Percentiles rank a stretch among this genome's conserved stretches.
Conservation (phyloP, 495 filamentous ascomycete genomes). For the Astrothelium subdiscretum region DNA sequence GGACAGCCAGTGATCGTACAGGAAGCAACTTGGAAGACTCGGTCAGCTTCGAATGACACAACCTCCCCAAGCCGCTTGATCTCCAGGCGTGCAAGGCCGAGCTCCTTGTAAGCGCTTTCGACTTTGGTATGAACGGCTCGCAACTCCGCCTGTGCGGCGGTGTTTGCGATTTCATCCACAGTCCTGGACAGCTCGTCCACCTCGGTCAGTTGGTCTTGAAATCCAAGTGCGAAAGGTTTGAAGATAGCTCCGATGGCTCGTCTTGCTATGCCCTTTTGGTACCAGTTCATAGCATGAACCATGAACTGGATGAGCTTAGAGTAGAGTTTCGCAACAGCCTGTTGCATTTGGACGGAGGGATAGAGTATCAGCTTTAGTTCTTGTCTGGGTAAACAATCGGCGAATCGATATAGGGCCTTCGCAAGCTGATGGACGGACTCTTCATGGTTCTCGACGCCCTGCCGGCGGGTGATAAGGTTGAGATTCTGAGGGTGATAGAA, state of each 20-base stretch:
- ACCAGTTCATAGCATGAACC: neutral
- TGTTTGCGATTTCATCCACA: neutral
- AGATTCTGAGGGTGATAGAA: neutral
- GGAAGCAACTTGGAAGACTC: neutral
- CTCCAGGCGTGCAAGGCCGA: neutral
- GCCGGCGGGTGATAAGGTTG: neutral
- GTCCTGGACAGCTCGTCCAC: neutral
- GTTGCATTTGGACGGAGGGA: neutral
- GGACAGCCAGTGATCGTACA: neutral
- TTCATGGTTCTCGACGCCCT: neutral
- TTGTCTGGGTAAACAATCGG: neutral
- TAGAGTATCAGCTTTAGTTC: neutral
- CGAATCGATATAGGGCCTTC: neutral
- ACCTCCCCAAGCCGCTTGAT: neutral
- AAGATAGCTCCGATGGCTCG: neutral
- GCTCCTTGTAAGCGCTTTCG: neutral
- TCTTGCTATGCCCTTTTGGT: neutral
- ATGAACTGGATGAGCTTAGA: neutral
- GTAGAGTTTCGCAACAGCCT: neutral
- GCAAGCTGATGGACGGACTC: neutral
- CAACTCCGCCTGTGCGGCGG: neutral
- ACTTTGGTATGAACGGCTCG: neutral
- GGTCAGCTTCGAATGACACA: neutral
- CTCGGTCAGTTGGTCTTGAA: neutral
- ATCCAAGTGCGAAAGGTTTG: neutral